A percentile compares a stretch with the other conserved stretches of the same genome.
Evolutionary conservation across 805 yeast genomes (phyloP).

Genomic region (Sungouiozyma intestinalis): DNA sequence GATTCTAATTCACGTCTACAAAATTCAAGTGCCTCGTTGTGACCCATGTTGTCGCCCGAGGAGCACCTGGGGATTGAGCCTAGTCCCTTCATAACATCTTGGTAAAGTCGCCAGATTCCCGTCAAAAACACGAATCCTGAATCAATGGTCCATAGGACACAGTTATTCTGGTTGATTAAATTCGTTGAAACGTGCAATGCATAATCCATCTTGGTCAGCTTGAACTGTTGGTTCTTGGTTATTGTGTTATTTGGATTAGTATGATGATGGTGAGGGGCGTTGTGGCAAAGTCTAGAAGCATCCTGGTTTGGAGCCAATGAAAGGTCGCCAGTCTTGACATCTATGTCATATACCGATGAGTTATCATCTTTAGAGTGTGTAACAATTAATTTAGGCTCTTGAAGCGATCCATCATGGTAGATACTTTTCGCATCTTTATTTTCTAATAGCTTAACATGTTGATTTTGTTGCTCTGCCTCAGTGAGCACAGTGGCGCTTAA

Average conservation of each 20-base stretch:
- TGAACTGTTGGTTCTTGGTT: constrained; percentile 26
- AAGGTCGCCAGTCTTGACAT: constrained; percentile 2
- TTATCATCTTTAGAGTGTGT: not conserved
- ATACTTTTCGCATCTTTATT: not conserved
- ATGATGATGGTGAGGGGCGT: too few relatives aligned
- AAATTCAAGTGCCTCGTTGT: not conserved
- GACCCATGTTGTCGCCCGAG: constrained; percentile 1
- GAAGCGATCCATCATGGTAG: not conserved
- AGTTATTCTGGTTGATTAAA: constrained; percentile 36
- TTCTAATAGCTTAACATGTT: not conserved
- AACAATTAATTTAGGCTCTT: not conserved
- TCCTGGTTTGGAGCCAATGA: constrained; percentile 2
- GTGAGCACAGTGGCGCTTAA: not conserved
- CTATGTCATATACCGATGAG: constrained; percentile 1
- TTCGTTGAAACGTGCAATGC: constrained; percentile 8
- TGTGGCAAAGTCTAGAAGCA: constrained; percentile 2
- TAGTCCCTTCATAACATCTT: constrained; percentile 27
- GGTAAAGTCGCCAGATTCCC: constrained; percentile 65
- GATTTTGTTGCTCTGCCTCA: not conserved
- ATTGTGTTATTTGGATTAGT: constrained; percentile 4
- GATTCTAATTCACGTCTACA: constrained; percentile 14
- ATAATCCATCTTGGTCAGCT: constrained; percentile 19
- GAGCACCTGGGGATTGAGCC: constrained; percentile 5
- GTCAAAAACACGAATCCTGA: constrained; percentile 83
- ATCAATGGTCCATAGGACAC: constrained; percentile 78